A percentile compares a stretch with the other conserved stretches of the same genome.
phyloP scores from a whole-genome alignment of 768 basidiomycete genomes.

The Phylloporus scabripes region DNA sequence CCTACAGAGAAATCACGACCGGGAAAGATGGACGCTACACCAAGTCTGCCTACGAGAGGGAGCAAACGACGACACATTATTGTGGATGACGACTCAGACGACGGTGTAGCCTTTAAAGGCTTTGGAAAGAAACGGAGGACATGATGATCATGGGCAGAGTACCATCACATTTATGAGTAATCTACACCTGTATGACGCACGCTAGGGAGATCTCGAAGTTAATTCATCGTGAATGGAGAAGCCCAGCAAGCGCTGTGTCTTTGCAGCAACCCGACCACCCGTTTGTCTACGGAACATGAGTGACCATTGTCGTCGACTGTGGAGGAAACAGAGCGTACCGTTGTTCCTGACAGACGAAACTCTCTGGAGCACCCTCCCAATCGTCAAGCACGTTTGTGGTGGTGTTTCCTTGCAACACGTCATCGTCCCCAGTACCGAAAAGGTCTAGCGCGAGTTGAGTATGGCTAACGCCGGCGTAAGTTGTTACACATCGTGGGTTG shows the following conservation, averaged over 20 bases:
- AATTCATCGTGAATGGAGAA: constrained; percentile 82
- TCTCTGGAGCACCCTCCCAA: constrained; percentile 96
- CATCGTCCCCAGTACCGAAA: constrained; percentile 74
- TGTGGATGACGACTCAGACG: constrained; percentile 65
- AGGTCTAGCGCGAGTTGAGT: constrained; percentile 92
- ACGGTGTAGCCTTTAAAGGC: constrained; percentile 65
- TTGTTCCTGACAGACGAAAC: constrained; percentile 97
- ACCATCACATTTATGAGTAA: constrained; percentile 1
- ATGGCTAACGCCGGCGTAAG: constrained; percentile 96
- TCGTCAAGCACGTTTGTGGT: constrained; percentile 83
- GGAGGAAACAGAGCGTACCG: constrained; percentile 39
- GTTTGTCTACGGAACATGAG: constrained; percentile 52
- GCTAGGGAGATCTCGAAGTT: constrained; percentile 10
- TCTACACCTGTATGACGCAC: background rate
- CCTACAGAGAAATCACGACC: background rate
- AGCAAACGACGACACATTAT: constrained; percentile 34
- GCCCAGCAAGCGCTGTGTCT: constrained; percentile 77
- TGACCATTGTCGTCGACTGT: background rate
- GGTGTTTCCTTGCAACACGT: constrained; percentile 41
- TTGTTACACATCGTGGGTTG: constrained; percentile 95
- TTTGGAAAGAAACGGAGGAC: constrained; percentile 37
- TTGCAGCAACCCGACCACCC: constrained; percentile 83
- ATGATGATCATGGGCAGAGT: background rate
- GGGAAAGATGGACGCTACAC: constrained; percentile 3
- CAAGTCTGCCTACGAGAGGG: constrained; percentile 8